Base-by-base conservation (phyloP, 148 eudicot genomes). In the Fagopyrum tataricum region DNA sequence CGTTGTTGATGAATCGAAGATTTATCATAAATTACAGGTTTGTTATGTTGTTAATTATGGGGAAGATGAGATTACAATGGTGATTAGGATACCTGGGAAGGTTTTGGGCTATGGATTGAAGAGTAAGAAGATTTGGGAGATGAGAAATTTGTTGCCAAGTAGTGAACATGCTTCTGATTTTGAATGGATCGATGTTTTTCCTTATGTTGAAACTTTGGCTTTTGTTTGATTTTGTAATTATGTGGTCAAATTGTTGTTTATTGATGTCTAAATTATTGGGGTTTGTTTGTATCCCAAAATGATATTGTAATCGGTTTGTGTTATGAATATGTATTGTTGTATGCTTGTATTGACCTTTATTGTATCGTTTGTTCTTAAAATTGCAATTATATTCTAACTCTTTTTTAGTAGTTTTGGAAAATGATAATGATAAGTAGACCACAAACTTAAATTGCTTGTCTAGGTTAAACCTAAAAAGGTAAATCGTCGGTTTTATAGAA, bases 141-240 rank as follows among this genome's bases (percentile, higher is more conserved):
- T 70, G 52, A 70, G 44, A 4, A 51, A 70, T 4, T 49, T 70
- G 26, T 43, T 70, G 26, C 72, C 72, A 3, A 70, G 49, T 43
- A 43, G 49, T 44, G 31, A 43, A 3, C 7, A 14, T 70, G 72
- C 72, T 70, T 70, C 72, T 70, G 51, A 46, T 23, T 70, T 70
- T 70, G 72, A 70, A 70, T 70, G 72, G 72, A 6, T 70, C 43
- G 72, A 70, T 70, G 72, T 70, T 24, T 70, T 70, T 44, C 72
- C 72, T 43, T 70, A 7, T 46, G 51, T 42, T 20, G 72, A 70
- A 44, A 43, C 37, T 17, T 46, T 70, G 51, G 39, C 72, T 44
- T 18, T 4, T 43, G 11, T 70, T 70, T 70, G 72, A 68, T 14
- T 31, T 5, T 64, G 12, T 13, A 46, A 5, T 2, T 1, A 4